Evolutionary conservation across 768 basidiomycete species (phyloP).

Genomic region (Leccinellum luteum): DNA sequence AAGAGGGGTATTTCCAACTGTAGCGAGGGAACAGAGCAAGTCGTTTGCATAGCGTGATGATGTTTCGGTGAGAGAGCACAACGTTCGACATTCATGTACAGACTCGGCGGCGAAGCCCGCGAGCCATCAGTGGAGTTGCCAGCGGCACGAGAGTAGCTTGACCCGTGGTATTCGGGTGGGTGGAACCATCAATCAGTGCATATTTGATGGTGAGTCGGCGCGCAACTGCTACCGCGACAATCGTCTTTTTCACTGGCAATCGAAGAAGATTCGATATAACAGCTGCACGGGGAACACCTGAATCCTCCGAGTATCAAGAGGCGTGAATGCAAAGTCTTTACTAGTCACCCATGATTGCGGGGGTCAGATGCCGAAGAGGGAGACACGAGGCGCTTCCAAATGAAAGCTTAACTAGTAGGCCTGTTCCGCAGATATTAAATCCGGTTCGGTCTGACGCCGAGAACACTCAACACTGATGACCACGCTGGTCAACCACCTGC

Average conservation of each 20-base stretch:
- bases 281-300: slow-evolving; percentile 5
- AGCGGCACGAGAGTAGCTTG: neutral
- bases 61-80: slow-evolving; percentile 6
- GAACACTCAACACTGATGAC: slow-evolving; percentile 5
- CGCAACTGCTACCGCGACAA: slow-evolving; percentile 13
- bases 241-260: slow-evolving; percentile 13
- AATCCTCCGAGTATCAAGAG: slow-evolving; percentile 6
- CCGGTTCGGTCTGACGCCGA: slow-evolving; percentile 25
- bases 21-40: slow-evolving; percentile 5
- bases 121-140: neutral
- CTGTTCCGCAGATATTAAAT: slow-evolving; percentile 6
- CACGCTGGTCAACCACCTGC: slow-evolving; percentile 2
- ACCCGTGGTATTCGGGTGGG: slow-evolving; percentile 7
- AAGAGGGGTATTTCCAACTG: slow-evolving; percentile 16
- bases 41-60: slow-evolving; percentile 3
- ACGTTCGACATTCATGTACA: slow-evolving; percentile 11
- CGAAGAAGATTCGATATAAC: slow-evolving; percentile 17
- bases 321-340: slow-evolving; percentile 15
- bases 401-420: slow-evolving; percentile 25
- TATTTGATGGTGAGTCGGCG: slow-evolving; percentile 9
- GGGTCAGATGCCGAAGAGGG: slow-evolving; percentile 12
- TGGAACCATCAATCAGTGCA: neutral
- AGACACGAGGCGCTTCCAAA: slow-evolving; percentile 16
- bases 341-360: slow-evolving; percentile 14
- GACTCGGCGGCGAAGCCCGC: slow-evolving; percentile 3